phyloP scores from a whole-genome alignment of 805 yeast species.

The Jamesozyma hellenica region DNA sequence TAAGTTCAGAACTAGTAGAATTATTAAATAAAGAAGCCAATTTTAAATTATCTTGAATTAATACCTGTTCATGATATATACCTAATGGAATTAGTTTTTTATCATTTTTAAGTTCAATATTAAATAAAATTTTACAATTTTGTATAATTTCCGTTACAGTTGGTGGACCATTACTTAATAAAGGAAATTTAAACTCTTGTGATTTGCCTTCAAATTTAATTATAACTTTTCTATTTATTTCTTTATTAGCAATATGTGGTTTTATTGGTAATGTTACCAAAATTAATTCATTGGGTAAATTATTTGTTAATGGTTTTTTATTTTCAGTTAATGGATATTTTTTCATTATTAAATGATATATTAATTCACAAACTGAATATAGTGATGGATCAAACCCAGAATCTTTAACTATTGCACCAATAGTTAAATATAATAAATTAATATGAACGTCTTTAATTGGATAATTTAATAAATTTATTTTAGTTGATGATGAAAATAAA shows the following conservation, averaged over 20 bases:
- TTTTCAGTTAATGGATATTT: neutral
- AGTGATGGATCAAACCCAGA: conserved; percentile 70
- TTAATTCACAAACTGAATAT: conserved; percentile 55
- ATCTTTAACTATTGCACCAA: conserved; percentile 67
- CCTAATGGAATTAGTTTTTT: conserved; percentile 9
- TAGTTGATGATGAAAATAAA: neutral
- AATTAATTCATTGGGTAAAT: neutral
- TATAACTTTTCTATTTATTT: conserved; percentile 31
- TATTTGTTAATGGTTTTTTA: no score
- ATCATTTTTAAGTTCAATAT: conserved; percentile 27
- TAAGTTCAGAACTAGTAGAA: conserved; percentile 4
- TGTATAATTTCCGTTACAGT: conserved; percentile 66
- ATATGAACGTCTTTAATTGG: neutral
- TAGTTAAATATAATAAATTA: neutral
- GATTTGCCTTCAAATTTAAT: conserved; percentile 44
- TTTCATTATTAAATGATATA: conserved; percentile 3
- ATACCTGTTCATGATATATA: conserved; percentile 17
- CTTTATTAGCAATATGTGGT: conserved; percentile 31
- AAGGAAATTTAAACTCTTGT: conserved; percentile 57
- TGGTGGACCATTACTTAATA: conserved; percentile 66
- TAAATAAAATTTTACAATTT: conserved; percentile 66
- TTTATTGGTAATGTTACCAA: conserved; percentile 26
- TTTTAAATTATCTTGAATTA: conserved; percentile 38
- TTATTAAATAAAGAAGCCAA: conserved; percentile 36
- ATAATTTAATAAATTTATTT: neutral